Evolutionary conservation across 2,329 filamentous ascomycete species (phyloP).

Genomic region (Aspergillus arachidicola): DNA sequence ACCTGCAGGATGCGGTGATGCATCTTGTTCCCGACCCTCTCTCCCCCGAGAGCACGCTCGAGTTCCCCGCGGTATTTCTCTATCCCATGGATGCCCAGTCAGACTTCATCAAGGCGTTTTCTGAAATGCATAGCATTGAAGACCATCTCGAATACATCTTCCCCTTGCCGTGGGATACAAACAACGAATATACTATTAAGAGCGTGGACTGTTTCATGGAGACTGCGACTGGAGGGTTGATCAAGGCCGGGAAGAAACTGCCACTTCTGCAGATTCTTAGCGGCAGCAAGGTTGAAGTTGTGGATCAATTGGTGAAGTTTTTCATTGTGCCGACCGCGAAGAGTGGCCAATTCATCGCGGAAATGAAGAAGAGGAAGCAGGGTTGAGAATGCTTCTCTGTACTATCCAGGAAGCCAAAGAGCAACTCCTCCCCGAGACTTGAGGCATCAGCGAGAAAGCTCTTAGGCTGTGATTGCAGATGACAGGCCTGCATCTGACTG

Average conservation of each 20-base stretch:
- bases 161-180: slow-evolving; percentile 81
- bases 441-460: neutral
- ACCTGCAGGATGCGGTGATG: slow-evolving; percentile 82
- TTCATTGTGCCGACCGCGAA: slow-evolving; percentile 76
- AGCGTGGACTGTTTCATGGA: slow-evolving; percentile 88
- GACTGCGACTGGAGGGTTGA: slow-evolving; percentile 74
- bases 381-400: slow-evolving; percentile 21
- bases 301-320: slow-evolving; percentile 81
- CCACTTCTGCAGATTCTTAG: slow-evolving; percentile 72
- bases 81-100: slow-evolving; percentile 82
- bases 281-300: slow-evolving; percentile 78
- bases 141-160: slow-evolving; percentile 86
- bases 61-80: slow-evolving; percentile 78
- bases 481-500: neutral
- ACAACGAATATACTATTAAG: slow-evolving; percentile 64
- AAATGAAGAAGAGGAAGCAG: slow-evolving; percentile 75
- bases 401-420: neutral
- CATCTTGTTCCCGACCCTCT: slow-evolving; percentile 71
- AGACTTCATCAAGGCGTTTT: slow-evolving; percentile 88
- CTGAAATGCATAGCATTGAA: slow-evolving; percentile 72
- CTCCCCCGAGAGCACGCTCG: slow-evolving; percentile 70
- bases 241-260: slow-evolving; percentile 88
- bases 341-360: slow-evolving; percentile 75
- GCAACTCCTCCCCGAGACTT: neutral
- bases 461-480: neutral